Evolutionary conservation across 345 rosid species (phyloP), one percentile per base, ranked within the genome.

Genomic region (Mallotus nudiflorus): DNA sequence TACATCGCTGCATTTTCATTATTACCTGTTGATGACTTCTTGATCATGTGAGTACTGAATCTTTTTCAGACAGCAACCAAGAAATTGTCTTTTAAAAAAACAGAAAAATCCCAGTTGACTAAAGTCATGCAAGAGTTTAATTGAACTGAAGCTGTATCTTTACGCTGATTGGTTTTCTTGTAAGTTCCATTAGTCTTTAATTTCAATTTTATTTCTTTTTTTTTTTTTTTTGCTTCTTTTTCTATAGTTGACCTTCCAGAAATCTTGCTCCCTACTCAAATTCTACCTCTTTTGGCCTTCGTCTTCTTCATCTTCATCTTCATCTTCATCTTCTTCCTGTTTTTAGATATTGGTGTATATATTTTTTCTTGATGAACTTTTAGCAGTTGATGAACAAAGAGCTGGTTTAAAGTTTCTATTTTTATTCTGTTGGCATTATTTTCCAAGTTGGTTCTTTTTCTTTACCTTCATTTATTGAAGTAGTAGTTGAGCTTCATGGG

Each of bases 241-340:
- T 5, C 4, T 40, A n/a, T n/a, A n/a, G n/a, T 82, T 79, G 79
- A 81, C 83, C 65, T 77, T 75, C 79, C 70, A 46, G 74, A 84
- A 65, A n/a, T 22, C 82, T 77, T 76, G 69, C 50, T 48, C 71
- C 27, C n/a, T 46, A 61, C 81, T 59, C 44, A 65, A 72, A 28
- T 11, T 39, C 25, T n/a, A n/a, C n/a, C n/a, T n/a, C n/a, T n/a
- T n/a, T n/a, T n/a, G n/a, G n/a, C n/a, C 10, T 16, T 4, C 39
- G 1, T 35, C 19, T 48, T 59, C 46, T 16, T 31, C 16, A 5
- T 28, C 29, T 12, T 1, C 33, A n/a, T n/a, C 10, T 16, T 4
- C 39, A 4, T 35, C 19, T 48, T 59, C 46, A 25, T 31, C 16
- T 11, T 28, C 29, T 12, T 1, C 33, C 28, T 3, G 18, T 9